Base-by-base conservation (phyloP, 257 asterid genomes). In the Rhazya stricta region DNA sequence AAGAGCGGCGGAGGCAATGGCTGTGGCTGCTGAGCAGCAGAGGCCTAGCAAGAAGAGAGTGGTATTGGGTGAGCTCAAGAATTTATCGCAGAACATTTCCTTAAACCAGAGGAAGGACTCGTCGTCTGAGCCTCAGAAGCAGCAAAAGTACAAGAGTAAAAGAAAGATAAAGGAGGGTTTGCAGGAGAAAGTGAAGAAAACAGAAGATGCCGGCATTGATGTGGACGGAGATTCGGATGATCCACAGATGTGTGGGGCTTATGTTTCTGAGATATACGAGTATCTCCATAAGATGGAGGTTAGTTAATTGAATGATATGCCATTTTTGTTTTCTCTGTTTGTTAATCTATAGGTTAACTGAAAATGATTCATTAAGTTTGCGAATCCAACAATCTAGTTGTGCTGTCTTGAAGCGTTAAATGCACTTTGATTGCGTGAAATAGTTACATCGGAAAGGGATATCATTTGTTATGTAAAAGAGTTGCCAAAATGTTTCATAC, bases 231-330 rank as follows among this genome's bases (percentile, higher is more conserved):
- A 80, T 32, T 43, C 62, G 5, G 89, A 85, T 37, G 93, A 94
- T 32, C 95, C 93, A 0, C 97, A 89, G 88, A 88, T 91, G 95
- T 89, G 97, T 56, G 81, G 53, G 48, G 83, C 88, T 41, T 88
- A 91, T 75, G 96, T 77, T 86, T 84, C 92, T 80, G 97, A 92
- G 70, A 94, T 94, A 39, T 94, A 89, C 30, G 89, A 83, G 2
- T 94, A 94, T 83, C 97, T 94, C 81, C 97, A 81, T 27, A 62
- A 54, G 16, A 87, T 90, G 92, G 97, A 94, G 98, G 98, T 92
- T 19, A 41, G 86, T 79, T 11, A 67, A 41, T 5, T 23, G 18
- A 62, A 41, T 6, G 18, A 66, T 42, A 57, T n/a, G 2, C 10
- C 41, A 9, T 11, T 63, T 54, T 53, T 37, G 0, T 36, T 65